phyloP scores from a whole-genome alignment of 2,329 filamentous ascomycete species.

The Verticillium longisporum region DNA sequence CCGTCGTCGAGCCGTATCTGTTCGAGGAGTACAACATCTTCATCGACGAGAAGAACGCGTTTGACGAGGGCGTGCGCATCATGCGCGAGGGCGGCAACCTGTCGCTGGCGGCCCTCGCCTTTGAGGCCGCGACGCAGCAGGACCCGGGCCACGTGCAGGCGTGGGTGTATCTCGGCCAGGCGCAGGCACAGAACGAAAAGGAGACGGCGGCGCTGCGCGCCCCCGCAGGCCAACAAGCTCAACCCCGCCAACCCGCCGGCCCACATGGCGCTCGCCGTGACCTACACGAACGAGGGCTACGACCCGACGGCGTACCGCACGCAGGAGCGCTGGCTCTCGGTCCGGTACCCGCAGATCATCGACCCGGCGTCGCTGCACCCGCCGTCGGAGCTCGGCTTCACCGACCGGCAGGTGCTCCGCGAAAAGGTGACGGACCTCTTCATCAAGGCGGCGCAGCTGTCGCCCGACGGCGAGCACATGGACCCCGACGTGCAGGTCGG shows the following conservation, averaged over 20 bases:
- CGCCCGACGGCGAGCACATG: conserved; percentile 89
- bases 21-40: conserved; percentile 96
- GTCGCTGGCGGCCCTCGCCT: conserved; percentile 85
- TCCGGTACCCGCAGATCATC: conserved; percentile 83
- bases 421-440: conserved; percentile 86
- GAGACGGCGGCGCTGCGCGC: conserved; percentile 93
- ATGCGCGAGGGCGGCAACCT: conserved; percentile 92
- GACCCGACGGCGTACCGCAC: conserved; percentile 95
- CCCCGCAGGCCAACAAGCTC: conserved; percentile 75
- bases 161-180: conserved; percentile 86
- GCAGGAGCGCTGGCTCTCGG: conserved; percentile 91
- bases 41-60: conserved; percentile 72
- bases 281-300: conserved; percentile 98
- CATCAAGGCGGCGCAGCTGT: conserved; percentile 86
- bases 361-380: conserved; percentile 65
- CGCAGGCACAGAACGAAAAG: conserved; percentile 98
- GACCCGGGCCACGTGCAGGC: conserved; percentile 82
- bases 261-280: conserved; percentile 91
- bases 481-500: conserved; percentile 98
- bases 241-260: conserved; percentile 83
- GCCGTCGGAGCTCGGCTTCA: conserved; percentile 84
- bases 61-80: conserved; percentile 87
- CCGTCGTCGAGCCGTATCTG: conserved; percentile 79
- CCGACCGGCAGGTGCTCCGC: conserved; percentile 82
- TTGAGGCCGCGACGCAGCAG: conserved; percentile 91